A percentile compares a stretch with the other conserved stretches of the same genome.
Conservation (phyloP, 2,329 filamentous ascomycete species). For the Fusarium sp. region DNA sequence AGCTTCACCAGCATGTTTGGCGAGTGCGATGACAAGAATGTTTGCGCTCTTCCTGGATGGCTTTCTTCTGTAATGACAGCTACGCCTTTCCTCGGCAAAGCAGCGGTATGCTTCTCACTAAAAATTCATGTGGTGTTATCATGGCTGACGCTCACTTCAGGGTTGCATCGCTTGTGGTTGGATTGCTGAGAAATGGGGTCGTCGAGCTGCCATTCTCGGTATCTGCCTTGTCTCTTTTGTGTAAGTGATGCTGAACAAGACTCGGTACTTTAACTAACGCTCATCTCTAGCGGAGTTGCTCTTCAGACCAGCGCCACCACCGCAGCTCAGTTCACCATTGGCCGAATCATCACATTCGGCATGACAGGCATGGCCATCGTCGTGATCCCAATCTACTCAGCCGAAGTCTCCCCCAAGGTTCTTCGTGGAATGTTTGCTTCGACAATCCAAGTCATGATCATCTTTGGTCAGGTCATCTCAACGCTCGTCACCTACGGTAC, state of each 20-base stretch:
- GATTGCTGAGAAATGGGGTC: conserved; percentile 44
- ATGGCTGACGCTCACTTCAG: not conserved
- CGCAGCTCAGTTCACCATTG: conserved; percentile 46
- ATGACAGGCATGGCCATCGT: conserved; percentile 50
- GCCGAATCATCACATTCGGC: conserved; percentile 45
- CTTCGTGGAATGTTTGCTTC: conserved; percentile 46
- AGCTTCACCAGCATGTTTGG: conserved; percentile 40
- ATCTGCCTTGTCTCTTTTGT: conserved; percentile 30
- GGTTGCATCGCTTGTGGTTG: conserved; percentile 21
- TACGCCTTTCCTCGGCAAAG: conserved; percentile 42
- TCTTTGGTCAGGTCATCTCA: conserved; percentile 42
- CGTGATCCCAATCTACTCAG: conserved; percentile 47
- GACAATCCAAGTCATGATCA: conserved; percentile 46
- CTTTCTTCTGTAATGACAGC: conserved; percentile 43
- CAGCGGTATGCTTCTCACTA: conserved; percentile 8
- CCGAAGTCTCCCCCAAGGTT: conserved; percentile 41
- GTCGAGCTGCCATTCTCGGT: conserved; percentile 38
- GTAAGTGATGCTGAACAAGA: not conserved
- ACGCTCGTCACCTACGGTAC: conserved; percentile 45
- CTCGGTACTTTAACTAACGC: not conserved
- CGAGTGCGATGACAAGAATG: conserved; percentile 26
- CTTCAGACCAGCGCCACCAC: conserved; percentile 46
- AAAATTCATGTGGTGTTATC: not conserved
- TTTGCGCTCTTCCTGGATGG: conserved; percentile 33
- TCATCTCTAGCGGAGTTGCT: conserved; percentile 21